These are phyloP conservation scores for Sanguinoderma infundibulare DNA, from an alignment of 1,284 basidiomycete species.

Conservation along the genomic window DNA sequence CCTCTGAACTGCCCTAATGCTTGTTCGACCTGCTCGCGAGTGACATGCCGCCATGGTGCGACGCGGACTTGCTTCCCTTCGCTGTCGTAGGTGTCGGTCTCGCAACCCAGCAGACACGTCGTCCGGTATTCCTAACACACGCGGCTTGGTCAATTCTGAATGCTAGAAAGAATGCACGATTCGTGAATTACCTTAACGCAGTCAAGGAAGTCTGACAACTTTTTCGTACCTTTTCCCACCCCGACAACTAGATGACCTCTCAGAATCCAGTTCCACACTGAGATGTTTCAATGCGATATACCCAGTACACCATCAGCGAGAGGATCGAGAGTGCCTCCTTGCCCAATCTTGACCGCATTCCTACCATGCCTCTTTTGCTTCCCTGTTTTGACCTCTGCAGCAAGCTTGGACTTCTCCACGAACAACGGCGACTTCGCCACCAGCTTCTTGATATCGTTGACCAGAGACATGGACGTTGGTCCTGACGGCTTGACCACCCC, in stretches of 20 bases:
- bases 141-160: slow-evolving; percentile 10
- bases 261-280: background rate
- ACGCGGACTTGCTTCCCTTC: slow-evolving; percentile 80
- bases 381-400: slow-evolving; percentile 43
- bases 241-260: slow-evolving; percentile 73
- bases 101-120: slow-evolving; percentile 90
- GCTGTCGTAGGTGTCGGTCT: slow-evolving; percentile 95
- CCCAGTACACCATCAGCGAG: slow-evolving; percentile 93
- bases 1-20: slow-evolving; percentile 84
- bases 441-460: slow-evolving; percentile 87
- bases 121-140: slow-evolving; percentile 88
- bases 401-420: slow-evolving; percentile 60
- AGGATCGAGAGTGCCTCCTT: slow-evolving; percentile 96
- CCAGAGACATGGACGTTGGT: slow-evolving; percentile 88
- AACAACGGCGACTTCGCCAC: slow-evolving; percentile 84
- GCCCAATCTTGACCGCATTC: slow-evolving; percentile 77
- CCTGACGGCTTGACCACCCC: slow-evolving; percentile 88
- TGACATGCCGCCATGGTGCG: slow-evolving; percentile 86
- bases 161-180: slow-evolving; percentile 13
- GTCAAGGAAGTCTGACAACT: slow-evolving; percentile 83
- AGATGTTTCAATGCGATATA: slow-evolving; percentile 31
- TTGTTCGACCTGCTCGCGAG: slow-evolving; percentile 73
- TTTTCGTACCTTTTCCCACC: slow-evolving; percentile 90
- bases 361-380: slow-evolving; percentile 46
- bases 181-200: slow-evolving; percentile 79